Base-by-base conservation (phyloP, 129 eudicot genomes). In the Daucus carota region DNA sequence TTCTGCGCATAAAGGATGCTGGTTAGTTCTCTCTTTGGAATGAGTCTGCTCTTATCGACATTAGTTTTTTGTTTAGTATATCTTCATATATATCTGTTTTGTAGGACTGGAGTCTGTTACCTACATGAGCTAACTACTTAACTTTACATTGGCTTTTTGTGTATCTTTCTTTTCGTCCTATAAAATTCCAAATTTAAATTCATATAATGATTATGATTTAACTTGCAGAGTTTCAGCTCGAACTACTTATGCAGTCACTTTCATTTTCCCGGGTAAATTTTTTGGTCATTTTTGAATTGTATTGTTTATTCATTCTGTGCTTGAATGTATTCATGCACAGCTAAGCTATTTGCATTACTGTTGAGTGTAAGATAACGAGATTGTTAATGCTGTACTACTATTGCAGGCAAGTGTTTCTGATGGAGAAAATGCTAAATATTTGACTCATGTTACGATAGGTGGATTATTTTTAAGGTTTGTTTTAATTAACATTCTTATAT, bases 211-310 rank as follows among this genome's bases (percentile, higher is more conserved):
- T 69, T 77, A 73, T 69, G 45, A 38, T 79, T 68, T 76, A 81
- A 65, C 78, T 68, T 91, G 90, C 97, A 94, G 99, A 87, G 44
- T 94, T 94, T 81, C 96, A 84, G 90, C 92, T 94, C 72, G 99
- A 94, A 70, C 96, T 94, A 79, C 65, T 94, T 82, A 89, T 94
- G 96, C 99, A 94, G 76, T 94, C 97, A 65, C 94, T 91, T 69
- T 73, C 80, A 82, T 91, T 94, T 85, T 89, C 99, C 74, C 92
- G 97, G 90, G 99, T 94, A 92, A 47, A 60, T 74, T 79, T 75
- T 59, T 29, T 36, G 45, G 70, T 48, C 67, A 62, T 66, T 3
- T 46, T 42, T 40, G 12, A 42, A 15, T 43, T 24, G 36, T 20
- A 26, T 8, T 45, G 17, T 72, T 47, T 32, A n/a, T 42, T 72